These are phyloP conservation scores for Stephania cephalantha DNA, from an alignment of 164 flowering plant genomes.

Conservation along the genomic window DNA sequence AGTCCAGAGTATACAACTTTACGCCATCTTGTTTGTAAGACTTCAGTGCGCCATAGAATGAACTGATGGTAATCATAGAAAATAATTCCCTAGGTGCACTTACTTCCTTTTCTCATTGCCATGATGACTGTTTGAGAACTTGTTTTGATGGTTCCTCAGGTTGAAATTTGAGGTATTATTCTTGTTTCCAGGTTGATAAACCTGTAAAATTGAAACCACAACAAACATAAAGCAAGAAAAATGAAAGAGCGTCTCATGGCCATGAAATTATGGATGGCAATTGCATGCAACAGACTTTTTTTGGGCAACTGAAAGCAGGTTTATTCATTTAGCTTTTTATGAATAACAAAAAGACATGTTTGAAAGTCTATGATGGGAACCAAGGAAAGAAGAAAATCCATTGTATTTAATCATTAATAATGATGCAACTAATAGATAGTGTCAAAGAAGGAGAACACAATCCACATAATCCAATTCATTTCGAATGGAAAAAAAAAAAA, in stretches of 20 bases:
- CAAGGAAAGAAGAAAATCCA: no score
- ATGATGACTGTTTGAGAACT: slow-evolving; percentile 12
- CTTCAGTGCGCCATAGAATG: neutral
- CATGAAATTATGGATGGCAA: neutral
- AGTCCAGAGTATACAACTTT: neutral
- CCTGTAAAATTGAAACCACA: slow-evolving; percentile 9
- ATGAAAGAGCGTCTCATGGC: neutral
- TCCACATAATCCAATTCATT: neutral
- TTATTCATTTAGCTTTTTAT: neutral
- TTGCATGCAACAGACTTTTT: neutral
- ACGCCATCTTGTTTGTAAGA: neutral
- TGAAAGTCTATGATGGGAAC: no score
- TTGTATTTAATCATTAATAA: neutral
- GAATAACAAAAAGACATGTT: no score
- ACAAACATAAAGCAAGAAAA: neutral
- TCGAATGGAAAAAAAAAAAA: neutral
- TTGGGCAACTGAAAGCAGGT: no score
- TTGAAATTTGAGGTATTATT: slow-evolving; percentile 10
- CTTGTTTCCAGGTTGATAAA: slow-evolving; percentile 4
- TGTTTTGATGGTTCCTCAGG: slow-evolving; percentile 2
- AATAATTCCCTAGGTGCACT: neutral
- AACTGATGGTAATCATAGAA: neutral
- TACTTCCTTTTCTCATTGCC: slow-evolving; percentile 4
- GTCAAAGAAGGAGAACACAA: neutral
- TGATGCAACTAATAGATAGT: neutral